These are phyloP conservation scores for Caryopteris hybrid DNA, from an alignment of 305 asterid genomes.

Conservation along the genomic window DNA sequence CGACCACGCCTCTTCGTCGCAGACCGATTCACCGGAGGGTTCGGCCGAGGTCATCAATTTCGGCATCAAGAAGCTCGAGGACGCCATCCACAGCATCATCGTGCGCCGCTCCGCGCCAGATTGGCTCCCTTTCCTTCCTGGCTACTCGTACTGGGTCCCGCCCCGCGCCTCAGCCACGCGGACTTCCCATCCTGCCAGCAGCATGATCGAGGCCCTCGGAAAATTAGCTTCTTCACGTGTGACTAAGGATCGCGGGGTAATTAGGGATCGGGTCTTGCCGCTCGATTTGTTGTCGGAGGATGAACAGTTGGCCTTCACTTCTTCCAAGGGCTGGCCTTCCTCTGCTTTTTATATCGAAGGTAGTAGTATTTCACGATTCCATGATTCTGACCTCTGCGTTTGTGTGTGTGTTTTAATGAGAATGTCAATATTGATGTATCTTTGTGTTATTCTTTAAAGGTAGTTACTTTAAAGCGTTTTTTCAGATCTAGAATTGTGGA, in stretches of 20 bases:
- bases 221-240: conserved; percentile 18
- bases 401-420: background rate
- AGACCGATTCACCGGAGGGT: conserved; percentile 35
- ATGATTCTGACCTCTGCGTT: background rate
- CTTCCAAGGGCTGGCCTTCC: conserved; percentile 43
- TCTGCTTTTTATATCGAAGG: conserved; percentile 35
- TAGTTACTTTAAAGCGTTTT: background rate
- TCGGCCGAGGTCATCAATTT: conserved; percentile 41
- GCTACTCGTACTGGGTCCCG: conserved; percentile 53
- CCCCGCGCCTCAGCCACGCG: conserved; percentile 24
- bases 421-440: background rate
- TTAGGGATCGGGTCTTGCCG: background rate
- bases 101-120: conserved; percentile 72
- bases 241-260: background rate
- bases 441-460: background rate
- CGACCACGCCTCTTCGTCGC: conserved; percentile 39
- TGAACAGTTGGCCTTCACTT: conserved; percentile 26
- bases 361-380: background rate
- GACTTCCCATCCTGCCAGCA: conserved; percentile 5
- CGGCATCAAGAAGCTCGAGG: conserved; percentile 56
- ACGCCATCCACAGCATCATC: conserved; percentile 52
- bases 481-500: conserved; percentile 14
- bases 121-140: conserved; percentile 75
- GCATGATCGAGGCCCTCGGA: conserved; percentile 25
- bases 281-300: conserved; percentile 30